Percentiles rank a stretch among this genome's conserved stretches.
Evolutionary conservation across 768 basidiomycete species (phyloP).

Genomic region (Lentinus brumalis): DNA sequence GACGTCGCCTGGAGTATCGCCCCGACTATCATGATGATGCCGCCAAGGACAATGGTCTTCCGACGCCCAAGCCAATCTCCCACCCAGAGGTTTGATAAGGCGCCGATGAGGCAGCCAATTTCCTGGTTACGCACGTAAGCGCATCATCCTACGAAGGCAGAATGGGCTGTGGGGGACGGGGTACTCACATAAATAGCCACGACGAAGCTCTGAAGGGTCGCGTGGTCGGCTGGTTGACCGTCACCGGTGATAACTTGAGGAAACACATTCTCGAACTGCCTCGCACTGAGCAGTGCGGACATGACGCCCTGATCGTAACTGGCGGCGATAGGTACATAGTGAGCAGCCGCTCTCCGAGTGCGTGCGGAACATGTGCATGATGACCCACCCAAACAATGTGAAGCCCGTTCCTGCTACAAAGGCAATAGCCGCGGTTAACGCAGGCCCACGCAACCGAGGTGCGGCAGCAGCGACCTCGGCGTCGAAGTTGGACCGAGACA

Average conservation of each 20-base stretch:
- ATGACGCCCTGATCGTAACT: conserved; percentile 75
- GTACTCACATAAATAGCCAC: conserved; percentile 57
- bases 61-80: conserved; percentile 62
- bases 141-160: not conserved
- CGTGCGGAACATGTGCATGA: conserved; percentile 10
- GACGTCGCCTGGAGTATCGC: conserved; percentile 61
- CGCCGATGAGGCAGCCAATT: conserved; percentile 65
- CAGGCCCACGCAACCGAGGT: conserved; percentile 42
- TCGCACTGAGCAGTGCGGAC: conserved; percentile 62
- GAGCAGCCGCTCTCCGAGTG: not conserved
- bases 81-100: conserved; percentile 62
- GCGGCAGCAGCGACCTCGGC: conserved; percentile 37
- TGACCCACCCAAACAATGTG: conserved; percentile 56
- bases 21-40: conserved; percentile 61
- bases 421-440: conserved; percentile 50
- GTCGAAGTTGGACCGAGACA: conserved; percentile 29
- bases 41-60: conserved; percentile 58
- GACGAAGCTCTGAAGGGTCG: conserved; percentile 59
- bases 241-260: conserved; percentile 51
- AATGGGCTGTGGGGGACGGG: too few species aligned
- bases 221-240: conserved; percentile 43
- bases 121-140: conserved; percentile 40
- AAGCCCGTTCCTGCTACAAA: conserved; percentile 63
- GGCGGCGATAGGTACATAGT: not conserved
- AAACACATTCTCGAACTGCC: conserved; percentile 61